Conservation (phyloP, 305 asterid genomes). For the Euphrasia arctica region DNA sequence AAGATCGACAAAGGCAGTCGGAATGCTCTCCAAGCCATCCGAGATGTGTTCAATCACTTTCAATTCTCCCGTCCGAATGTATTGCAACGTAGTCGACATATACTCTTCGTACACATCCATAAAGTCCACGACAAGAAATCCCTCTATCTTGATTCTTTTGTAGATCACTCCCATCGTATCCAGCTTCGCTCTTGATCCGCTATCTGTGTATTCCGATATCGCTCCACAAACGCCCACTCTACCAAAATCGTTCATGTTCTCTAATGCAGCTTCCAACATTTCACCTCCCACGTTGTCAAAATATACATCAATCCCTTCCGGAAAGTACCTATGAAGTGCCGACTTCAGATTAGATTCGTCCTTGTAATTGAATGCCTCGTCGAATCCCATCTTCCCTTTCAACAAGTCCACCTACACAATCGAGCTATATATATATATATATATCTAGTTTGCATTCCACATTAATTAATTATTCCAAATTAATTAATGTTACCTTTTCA, state of each 20-base stretch:
- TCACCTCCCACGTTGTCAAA: slow-evolving; percentile 41
- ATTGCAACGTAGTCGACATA: not conserved
- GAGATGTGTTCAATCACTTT: slow-evolving; percentile 4
- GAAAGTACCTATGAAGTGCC: slow-evolving; percentile 42
- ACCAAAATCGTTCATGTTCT: slow-evolving; percentile 33
- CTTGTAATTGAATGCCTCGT: slow-evolving; percentile 52
- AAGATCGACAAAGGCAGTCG: not conserved
- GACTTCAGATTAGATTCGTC: slow-evolving; percentile 43
- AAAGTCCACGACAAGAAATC: not conserved
- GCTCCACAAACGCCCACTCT: slow-evolving; percentile 33
- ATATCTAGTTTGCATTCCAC: too few species aligned
- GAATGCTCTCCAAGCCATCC: slow-evolving; percentile 3
- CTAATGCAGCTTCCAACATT: slow-evolving; percentile 37
- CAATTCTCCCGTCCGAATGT: not conserved
- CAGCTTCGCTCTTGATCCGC: not conserved
- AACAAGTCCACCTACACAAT: slow-evolving; percentile 1
- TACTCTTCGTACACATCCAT: not conserved
- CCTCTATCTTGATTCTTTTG: slow-evolving; percentile 4
- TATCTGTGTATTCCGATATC: slow-evolving; percentile 33
- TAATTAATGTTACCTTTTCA: slow-evolving; percentile 39
- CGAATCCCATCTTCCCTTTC: slow-evolving; percentile 29
- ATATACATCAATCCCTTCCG: slow-evolving; percentile 39
- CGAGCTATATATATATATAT: too few species aligned
- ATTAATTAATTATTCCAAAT: too few species aligned
- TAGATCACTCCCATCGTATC: not conserved